A percentile compares a stretch with the other conserved stretches of the same genome.
phyloP scores from a whole-genome alignment of 1,284 basidiomycete species.

The Tilletia setariae region DNA sequence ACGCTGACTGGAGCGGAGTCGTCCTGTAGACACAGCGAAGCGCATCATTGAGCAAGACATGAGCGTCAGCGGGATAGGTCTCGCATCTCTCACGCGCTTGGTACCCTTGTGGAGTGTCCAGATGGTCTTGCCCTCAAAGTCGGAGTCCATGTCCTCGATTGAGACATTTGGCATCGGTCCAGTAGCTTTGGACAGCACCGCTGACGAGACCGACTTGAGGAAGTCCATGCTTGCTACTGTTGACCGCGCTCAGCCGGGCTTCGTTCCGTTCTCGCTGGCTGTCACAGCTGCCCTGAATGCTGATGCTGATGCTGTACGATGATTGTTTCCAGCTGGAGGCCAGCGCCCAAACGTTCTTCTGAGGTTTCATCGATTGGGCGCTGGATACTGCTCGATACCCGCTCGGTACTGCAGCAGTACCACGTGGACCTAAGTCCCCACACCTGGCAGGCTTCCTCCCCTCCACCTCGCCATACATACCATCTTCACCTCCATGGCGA shows the following conservation, averaged over 20 bases:
- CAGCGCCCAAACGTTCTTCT: too few species aligned
- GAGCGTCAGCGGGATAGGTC: not conserved
- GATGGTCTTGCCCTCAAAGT: slow-evolving; percentile 67
- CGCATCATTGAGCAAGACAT: not conserved
- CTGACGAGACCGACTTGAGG: slow-evolving; percentile 74
- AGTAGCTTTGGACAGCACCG: slow-evolving; percentile 75
- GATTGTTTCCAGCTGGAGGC: too few species aligned
- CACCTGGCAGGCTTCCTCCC: not conserved
- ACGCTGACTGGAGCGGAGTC: slow-evolving; percentile 63
- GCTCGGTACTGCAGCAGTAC: too few species aligned
- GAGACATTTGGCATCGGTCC: slow-evolving; percentile 84
- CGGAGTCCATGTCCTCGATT: slow-evolving; percentile 71
- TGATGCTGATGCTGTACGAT: too few species aligned
- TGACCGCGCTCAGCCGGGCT: too few species aligned
- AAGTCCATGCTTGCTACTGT: slow-evolving; percentile 67
- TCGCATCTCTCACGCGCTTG: slow-evolving; percentile 67
- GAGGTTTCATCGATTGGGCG: too few species aligned
- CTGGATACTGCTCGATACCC: too few species aligned
- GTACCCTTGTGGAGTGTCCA: slow-evolving; percentile 84
- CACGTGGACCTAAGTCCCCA: not conserved
- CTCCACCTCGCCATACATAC: not conserved
- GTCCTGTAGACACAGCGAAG: slow-evolving; percentile 58
- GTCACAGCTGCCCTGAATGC: too few species aligned
- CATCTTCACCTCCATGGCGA: too few species aligned
- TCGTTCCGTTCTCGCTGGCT: too few species aligned